Conservation (phyloP, 352 stramenopile species). For the Globisporangium cystogenes region DNA sequence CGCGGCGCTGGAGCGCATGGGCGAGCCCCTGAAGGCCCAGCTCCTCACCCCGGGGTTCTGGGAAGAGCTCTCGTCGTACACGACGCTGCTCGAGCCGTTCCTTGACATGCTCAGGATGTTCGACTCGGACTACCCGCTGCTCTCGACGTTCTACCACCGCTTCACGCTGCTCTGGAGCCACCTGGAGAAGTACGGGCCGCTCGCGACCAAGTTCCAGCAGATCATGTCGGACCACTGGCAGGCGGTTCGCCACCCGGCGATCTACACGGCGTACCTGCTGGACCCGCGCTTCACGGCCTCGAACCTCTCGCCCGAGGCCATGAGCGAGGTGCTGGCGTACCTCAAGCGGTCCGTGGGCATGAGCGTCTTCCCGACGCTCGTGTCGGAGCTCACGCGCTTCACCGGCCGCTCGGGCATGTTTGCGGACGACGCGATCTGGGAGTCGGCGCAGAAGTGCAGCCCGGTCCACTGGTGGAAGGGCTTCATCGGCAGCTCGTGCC, state of each 20-base stretch:
- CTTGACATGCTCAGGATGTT: slow-evolving; percentile 64
- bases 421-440: slow-evolving; percentile 68
- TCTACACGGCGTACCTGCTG: slow-evolving; percentile 74
- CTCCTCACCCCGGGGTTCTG: slow-evolving; percentile 48
- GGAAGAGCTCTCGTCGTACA: slow-evolving; percentile 47
- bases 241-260: slow-evolving; percentile 51
- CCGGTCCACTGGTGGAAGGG: slow-evolving; percentile 74
- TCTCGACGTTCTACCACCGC: slow-evolving; percentile 72
- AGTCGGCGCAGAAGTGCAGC: slow-evolving; percentile 65
- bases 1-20: slow-evolving; percentile 26
- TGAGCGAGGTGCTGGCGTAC: slow-evolving; percentile 47
- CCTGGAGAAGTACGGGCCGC: slow-evolving; percentile 48
- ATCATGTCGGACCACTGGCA: slow-evolving; percentile 61
- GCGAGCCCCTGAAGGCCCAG: slow-evolving; percentile 29
- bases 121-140: slow-evolving; percentile 48
- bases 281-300: slow-evolving; percentile 62
- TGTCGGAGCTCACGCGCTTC: slow-evolving; percentile 66
- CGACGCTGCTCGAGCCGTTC: slow-evolving; percentile 57
- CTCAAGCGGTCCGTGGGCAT: slow-evolving; percentile 42
- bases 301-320: slow-evolving; percentile 48
- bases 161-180: slow-evolving; percentile 65
- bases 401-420: slow-evolving; percentile 57
- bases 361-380: slow-evolving; percentile 39
- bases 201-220: slow-evolving; percentile 39
- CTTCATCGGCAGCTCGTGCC: slow-evolving; percentile 71